Evolutionary conservation across 1,284 basidiomycete species (phyloP).

Genomic region (Hemileia vastatrix): DNA sequence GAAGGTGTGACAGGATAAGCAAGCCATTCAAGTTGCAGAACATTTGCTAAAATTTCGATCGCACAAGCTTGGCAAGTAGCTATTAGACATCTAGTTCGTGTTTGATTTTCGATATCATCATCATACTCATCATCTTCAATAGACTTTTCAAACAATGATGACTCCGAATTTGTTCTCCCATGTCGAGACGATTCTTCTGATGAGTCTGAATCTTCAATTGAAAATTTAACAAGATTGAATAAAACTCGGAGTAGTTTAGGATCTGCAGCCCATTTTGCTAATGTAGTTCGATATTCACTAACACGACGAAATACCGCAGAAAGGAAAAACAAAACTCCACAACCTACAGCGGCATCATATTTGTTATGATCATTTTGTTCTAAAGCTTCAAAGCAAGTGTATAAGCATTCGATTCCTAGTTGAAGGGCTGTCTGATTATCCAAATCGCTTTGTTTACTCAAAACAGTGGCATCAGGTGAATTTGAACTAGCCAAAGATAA

Average conservation of each 20-base stretch:
- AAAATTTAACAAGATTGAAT: too few relatives aligned
- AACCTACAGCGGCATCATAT: conserved; percentile 12
- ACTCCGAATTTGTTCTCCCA: too few relatives aligned
- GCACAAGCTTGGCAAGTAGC: conserved; percentile 20
- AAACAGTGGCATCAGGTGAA: neutral
- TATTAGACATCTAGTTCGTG: too few relatives aligned
- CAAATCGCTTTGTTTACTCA: too few relatives aligned
- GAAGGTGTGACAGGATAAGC: conserved; percentile 7
- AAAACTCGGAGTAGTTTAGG: too few relatives aligned
- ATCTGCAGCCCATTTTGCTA: too few relatives aligned
- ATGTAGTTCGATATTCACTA: conserved; percentile 5
- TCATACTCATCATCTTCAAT: too few relatives aligned
- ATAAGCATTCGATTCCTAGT: conserved; percentile 12
- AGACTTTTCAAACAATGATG: too few relatives aligned
- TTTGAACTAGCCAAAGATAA: neutral
- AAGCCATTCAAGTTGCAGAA: conserved; percentile 22
- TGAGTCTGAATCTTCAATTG: too few relatives aligned
- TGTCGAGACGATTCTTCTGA: too few relatives aligned
- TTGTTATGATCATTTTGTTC: conserved; percentile 15
- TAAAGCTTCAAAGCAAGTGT: conserved; percentile 17
- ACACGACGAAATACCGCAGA: conserved; percentile 10
- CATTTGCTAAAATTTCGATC: conserved; percentile 7
- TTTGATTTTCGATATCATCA: too few relatives aligned
- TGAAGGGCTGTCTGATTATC: conserved; percentile 13
- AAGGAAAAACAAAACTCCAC: conserved; percentile 15